Base-by-base conservation (phyloP, 2,329 filamentous ascomycete species). In the Leptographium lundbergii region DNA sequence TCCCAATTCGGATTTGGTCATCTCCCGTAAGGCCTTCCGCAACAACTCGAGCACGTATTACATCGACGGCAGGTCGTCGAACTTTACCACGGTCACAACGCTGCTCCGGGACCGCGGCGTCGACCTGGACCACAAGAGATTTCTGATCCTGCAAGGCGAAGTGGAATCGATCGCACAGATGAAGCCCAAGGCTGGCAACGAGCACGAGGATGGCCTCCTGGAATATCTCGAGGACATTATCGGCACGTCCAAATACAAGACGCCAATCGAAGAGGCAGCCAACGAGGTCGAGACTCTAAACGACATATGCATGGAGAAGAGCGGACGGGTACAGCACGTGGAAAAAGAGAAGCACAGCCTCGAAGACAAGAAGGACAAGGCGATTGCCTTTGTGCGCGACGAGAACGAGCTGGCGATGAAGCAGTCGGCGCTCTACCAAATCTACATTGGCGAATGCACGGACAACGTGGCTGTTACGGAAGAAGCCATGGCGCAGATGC, bases 1-100 rank as follows among this genome's bases (percentile, higher is more conserved):
- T 54, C 89, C 91, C 47, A 81, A 94, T 67, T 95, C 92, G 19
- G 83, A 88, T 59, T 78, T 99, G 57, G 78, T 96, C 61, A 88
- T 99, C 64, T 96, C 94, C 9, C 85, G 94, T 67, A 87, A 86
- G 69, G 94, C 91, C 0, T 99, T 99, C 81, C 94, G 91, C 71
- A 99, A 97, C 74, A 99, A 97, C 72, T 87, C 89, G 11, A 97
- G 92, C 81, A 95, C 94, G 72, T 99, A 99, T 74, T 97, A 95
- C 74, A 95, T 99, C 75, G 90, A 99, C 68, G 84, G 82, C 63
- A 89, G 87, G 66, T 85, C 88, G 62, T 96, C 92, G 39, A 95
- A 89, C 68, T 99, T 96, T 70, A 97, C 91, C 0, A 81, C 85
- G 0, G 94, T 99, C 32, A 96, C 91, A 0, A 89, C 86, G 0